Conservation (phyloP, 495 filamentous ascomycete genomes). For the Aspergillus asperescens region DNA sequence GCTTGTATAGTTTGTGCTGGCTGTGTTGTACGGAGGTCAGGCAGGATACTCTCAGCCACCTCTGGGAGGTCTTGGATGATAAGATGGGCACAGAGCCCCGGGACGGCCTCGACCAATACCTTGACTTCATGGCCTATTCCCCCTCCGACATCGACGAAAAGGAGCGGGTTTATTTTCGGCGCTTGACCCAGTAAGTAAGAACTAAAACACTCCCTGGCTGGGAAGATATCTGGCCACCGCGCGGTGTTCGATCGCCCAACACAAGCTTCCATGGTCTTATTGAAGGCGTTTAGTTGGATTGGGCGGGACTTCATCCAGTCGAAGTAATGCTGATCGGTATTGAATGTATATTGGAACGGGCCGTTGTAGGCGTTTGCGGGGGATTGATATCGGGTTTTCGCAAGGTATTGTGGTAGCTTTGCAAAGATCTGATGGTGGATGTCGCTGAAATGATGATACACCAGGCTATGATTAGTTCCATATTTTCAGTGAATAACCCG, state of each 20-base stretch:
- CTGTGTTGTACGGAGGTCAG: slow-evolving; percentile 23
- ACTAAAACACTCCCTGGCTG: slow-evolving; percentile 17
- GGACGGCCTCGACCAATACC: slow-evolving; percentile 30
- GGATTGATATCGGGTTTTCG: slow-evolving; percentile 21
- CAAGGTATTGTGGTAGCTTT: slow-evolving; percentile 20
- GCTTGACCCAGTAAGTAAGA: background rate
- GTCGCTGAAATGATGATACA: no score
- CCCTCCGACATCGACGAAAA: slow-evolving; percentile 52
- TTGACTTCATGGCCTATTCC: slow-evolving; percentile 43
- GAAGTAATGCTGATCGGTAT: slow-evolving; percentile 26
- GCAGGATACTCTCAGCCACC: slow-evolving; percentile 31
- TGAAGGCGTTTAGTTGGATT: slow-evolving; percentile 16
- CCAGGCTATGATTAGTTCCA: no score
- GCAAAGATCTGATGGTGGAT: no score
- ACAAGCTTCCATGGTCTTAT: slow-evolving; percentile 25
- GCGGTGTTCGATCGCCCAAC: no score
- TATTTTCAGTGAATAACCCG: no score
- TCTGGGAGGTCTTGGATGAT: slow-evolving; percentile 46
- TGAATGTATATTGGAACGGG: slow-evolving; percentile 27
- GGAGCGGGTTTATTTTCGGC: slow-evolving; percentile 4
- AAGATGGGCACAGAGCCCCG: slow-evolving; percentile 33
- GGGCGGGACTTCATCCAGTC: slow-evolving; percentile 23
- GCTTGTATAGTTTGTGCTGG: slow-evolving; percentile 25
- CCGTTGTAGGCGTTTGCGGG: slow-evolving; percentile 21
- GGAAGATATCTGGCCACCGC: slow-evolving; percentile 23